These are phyloP conservation scores for Sporothrix sp. DNA, from an alignment of 2,329 filamentous ascomycete species.

Conservation along the genomic window DNA sequence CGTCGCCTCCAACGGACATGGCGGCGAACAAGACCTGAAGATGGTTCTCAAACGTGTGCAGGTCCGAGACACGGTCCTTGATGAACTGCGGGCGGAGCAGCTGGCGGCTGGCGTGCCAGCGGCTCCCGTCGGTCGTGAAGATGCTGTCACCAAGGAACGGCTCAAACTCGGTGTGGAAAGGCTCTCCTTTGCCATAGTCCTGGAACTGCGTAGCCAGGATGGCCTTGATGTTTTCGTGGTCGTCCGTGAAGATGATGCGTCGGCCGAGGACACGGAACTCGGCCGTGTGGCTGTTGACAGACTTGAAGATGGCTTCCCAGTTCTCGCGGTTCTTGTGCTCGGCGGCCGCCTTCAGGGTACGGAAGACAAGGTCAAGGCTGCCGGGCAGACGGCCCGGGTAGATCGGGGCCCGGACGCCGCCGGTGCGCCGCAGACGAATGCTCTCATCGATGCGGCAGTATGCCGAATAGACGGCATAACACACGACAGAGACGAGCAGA, in stretches of 20 bases:
- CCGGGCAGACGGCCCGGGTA: constrained; percentile 10
- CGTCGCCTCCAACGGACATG: constrained; percentile 48
- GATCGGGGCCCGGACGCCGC: constrained; percentile 6
- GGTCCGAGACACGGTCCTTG: constrained; percentile 71
- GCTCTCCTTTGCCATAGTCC: constrained; percentile 72
- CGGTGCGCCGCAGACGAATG: constrained; percentile 12
- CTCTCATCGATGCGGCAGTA: constrained; percentile 7
- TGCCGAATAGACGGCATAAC: constrained; percentile 26
- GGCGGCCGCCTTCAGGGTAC: constrained; percentile 43
- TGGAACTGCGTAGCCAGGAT: constrained; percentile 78
- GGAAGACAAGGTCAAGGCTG: constrained; percentile 57
- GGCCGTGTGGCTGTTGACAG: constrained; percentile 42
- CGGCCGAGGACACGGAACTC: constrained; percentile 47
- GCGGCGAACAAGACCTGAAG: constrained; percentile 62
- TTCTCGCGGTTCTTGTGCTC: constrained; percentile 48
- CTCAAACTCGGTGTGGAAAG: constrained; percentile 66
- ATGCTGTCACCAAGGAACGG: constrained; percentile 68
- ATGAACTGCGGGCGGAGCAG: constrained; percentile 81
- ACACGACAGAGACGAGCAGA: constrained; percentile 29
- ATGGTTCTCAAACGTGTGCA: constrained; percentile 73
- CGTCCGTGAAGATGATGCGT: constrained; percentile 64
- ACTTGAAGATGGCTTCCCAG: constrained; percentile 47
- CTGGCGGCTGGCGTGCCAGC: constrained; percentile 73
- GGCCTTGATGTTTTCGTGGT: constrained; percentile 86
- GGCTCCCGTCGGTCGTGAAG: constrained; percentile 68